phyloP scores from a whole-genome alignment of 129 eudicot genomes.

The Deinandra increscens region DNA sequence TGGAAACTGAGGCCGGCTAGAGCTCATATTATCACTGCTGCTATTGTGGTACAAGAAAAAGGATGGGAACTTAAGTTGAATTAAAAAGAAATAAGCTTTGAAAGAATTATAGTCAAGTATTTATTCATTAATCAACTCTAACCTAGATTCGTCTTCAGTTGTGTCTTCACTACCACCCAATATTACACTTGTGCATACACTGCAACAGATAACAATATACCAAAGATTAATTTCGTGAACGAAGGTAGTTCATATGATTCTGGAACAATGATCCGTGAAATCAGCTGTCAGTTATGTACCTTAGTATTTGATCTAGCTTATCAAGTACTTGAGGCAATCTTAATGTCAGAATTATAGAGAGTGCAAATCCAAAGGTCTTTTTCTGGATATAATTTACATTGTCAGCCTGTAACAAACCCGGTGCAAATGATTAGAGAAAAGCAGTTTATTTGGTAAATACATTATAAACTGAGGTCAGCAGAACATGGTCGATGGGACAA shows the following conservation, averaged over 20 bases:
- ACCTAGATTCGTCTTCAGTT: conserved; percentile 97
- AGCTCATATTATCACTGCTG: conserved; percentile 71
- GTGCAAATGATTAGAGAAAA: conserved; percentile 17
- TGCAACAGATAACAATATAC: conserved; percentile 27
- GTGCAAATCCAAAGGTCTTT: conserved; percentile 75
- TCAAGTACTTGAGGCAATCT: conserved; percentile 91
- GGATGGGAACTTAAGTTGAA: not conserved
- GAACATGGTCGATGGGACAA: not conserved
- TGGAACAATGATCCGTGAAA: conserved; percentile 9
- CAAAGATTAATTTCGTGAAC: conserved; percentile 9
- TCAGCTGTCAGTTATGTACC: conserved; percentile 41
- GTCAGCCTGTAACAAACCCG: conserved; percentile 58
- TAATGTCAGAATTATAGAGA: conserved; percentile 75
- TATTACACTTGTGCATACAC: conserved; percentile 90
- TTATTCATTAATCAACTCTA: conserved; percentile 8
- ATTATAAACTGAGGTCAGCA: not conserved
- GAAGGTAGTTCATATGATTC: not conserved
- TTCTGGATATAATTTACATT: conserved; percentile 73
- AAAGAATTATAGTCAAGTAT: not conserved
- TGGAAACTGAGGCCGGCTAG: conserved; percentile 70
- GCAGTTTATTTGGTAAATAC: not conserved
- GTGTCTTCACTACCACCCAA: conserved; percentile 82
- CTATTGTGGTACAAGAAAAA: conserved; percentile 4
- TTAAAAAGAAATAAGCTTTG: not conserved
- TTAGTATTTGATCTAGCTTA: conserved; percentile 85